These are phyloP conservation scores for Russula griseocarnosa DNA, from an alignment of 768 basidiomycete species.

Conservation along the genomic window DNA sequence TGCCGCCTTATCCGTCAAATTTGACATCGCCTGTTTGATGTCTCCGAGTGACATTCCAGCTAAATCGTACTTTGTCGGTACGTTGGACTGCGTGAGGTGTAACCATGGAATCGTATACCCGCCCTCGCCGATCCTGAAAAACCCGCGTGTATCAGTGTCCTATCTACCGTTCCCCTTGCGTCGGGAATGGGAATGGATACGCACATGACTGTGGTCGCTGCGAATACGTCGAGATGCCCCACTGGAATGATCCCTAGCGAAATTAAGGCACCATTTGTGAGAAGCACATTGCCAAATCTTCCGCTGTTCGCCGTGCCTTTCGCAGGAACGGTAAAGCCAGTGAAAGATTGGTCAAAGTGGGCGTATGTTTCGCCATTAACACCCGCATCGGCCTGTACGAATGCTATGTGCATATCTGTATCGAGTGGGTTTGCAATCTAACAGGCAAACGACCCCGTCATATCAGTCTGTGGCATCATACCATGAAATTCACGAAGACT, in stretches of 20 bases:
- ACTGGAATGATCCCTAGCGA: conserved; percentile 57
- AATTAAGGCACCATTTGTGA: conserved; percentile 53
- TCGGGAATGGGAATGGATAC: conserved; percentile 17
- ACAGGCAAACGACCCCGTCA: not conserved
- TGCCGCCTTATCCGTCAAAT: not conserved
- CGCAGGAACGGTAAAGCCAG: conserved; percentile 52
- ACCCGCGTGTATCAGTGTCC: not conserved
- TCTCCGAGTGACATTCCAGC: conserved; percentile 2
- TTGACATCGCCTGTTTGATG: conserved; percentile 9
- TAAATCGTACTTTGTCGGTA: conserved; percentile 47
- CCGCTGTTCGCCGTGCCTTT: conserved; percentile 61
- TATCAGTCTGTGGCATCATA: not conserved
- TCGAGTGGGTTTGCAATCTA: conserved; percentile 55
- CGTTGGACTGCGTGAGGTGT: conserved; percentile 49
- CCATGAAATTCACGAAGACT: conserved; percentile 26
- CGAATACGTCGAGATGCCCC: conserved; percentile 50
- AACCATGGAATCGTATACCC: conserved; percentile 68
- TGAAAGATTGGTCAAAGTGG: conserved; percentile 53
- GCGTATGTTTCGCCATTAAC: conserved; percentile 54
- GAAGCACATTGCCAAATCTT: conserved; percentile 50
- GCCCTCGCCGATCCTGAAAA: conserved; percentile 42
- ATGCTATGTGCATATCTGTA: conserved; percentile 52
- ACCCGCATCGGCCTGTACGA: conserved; percentile 53
- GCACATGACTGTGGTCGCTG: conserved; percentile 44
- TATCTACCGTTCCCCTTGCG: not conserved